Evolutionary conservation across 768 basidiomycete species (phyloP), one percentile per base, ranked within the genome.

Genomic region (Suillus decipiens): DNA sequence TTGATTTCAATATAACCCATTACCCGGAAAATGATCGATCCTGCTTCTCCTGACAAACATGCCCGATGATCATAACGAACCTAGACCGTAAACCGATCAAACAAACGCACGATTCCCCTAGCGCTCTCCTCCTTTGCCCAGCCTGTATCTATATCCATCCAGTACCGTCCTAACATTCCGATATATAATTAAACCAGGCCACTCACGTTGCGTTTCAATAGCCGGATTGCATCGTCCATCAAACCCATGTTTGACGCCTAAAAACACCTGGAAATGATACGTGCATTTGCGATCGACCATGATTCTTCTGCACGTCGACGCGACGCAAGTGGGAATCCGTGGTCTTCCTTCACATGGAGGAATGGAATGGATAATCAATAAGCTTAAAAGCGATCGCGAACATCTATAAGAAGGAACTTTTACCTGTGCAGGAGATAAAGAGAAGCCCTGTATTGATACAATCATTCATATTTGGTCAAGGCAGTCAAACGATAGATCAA

Each of bases 91-190:
- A 86, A 84, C 31, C 81, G 72, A 54, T 73, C 72, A 67, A 85
- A 84, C 84, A 84, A 86, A 2, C 66, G 71, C 12, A 79, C 68
- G 42, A 85, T 75, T 33, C 80, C 79, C 2, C 78, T 75, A 2
- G 84, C 84, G 17, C 82, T 81, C 62, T 86, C 82, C 61, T 86
- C 85, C 70, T 85, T 86, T 3, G 83, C 82, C 84, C 84, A 86
- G 22, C 84, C 84, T 86, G 56, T 15, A 51, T 33, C 51, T 37
- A 45, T 6, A 15, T 15, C 28, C 9, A 10, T 10, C 28, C 36
- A 43, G 34, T 24, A 12, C 15, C 42, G 45, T 24, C 5, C 9
- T 10, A 11, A n/a, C n/a, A 51, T 33, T 10, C 8, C n/a, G 43
- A 33, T 8, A 15, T 24, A 34, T 31, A 8, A 36, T 3, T 22